Evolutionary conservation across 768 basidiomycete species (phyloP), one percentile per base, ranked within the genome.

Genomic region (Tricholoma matsutake): DNA sequence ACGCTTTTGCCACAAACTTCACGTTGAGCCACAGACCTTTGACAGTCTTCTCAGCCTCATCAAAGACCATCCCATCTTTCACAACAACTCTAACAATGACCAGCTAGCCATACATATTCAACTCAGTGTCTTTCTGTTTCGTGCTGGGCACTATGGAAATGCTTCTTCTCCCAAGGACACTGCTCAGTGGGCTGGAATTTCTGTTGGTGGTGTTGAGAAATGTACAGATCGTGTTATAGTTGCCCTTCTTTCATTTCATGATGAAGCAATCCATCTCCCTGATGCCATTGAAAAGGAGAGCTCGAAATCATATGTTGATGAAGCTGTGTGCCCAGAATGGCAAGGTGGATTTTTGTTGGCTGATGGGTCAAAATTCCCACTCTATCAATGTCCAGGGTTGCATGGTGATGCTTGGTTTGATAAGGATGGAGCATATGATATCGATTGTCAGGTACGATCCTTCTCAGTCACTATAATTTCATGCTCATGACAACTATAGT

Each of bases 391-490:
- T 22, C 71, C 72, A 4, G 69, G 63, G 4, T 57, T 67, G 2
- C 59, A 70, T 64, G 71, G 71, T 8, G 59, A 65, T 55, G 62
- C 51, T 11, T 63, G 64, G 59, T 69, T 65, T 63, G 67, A 69
- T 45, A 47, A 62, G 11, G 64, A 66, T 16, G 64, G 61, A 22
- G 45, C 61, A 13, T 71, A 69, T 35, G 69, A 65, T 39, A 22
- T 65, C 0, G 55, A 64, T 34, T 56, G 29, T 16, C 65, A 68
- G 57, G 67, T 69, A 45, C 16, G 39, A 6, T 57, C 8, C 1
- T 56, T 65, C 32, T 37, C 11, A 11, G 10, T 37, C 45, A 22
- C n/a, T 11, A 9, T 22, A 47, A 47, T 47, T 47, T 4, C 2
- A 6, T 13, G 6, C 39, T 41, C 39, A 41, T 6, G 16, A 16